phyloP scores from a whole-genome alignment of 306 rosid species.

The Rosa multiflora region DNA sequence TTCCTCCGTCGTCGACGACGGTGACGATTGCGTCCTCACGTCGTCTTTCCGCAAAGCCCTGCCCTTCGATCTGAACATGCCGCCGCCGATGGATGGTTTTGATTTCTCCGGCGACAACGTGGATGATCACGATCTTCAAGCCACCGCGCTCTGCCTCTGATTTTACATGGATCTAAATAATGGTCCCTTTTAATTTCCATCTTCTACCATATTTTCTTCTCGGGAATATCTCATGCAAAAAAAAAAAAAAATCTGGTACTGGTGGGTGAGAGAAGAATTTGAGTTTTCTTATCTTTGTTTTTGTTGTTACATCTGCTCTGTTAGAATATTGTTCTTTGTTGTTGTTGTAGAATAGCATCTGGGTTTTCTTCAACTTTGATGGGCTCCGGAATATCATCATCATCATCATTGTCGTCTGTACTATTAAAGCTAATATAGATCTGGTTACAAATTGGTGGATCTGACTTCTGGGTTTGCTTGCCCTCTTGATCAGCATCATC shows the following conservation, averaged over 20 bases:
- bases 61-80: conserved; percentile 85
- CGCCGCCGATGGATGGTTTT: conserved; percentile 44
- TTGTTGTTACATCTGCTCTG: not conserved
- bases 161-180: conserved; percentile 23
- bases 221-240: conserved; percentile 32
- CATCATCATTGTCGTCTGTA: conserved; percentile 32
- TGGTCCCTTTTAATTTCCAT: conserved; percentile 15
- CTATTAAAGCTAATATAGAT: conserved; percentile 43
- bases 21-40: conserved; percentile 56
- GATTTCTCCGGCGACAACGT: conserved; percentile 28
- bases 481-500: not conserved
- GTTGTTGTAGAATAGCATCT: conserved; percentile 50
- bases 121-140: conserved; percentile 48
- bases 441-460: conserved; percentile 35
- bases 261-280: conserved; percentile 37
- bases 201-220: conserved; percentile 23
- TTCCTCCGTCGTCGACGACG: conserved; percentile 71
- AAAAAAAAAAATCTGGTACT: conserved; percentile 11
- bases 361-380: conserved; percentile 29
- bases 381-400: conserved; percentile 27
- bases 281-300: not conserved
- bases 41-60: conserved; percentile 50
- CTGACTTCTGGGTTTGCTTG: conserved; percentile 23
- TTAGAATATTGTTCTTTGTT: conserved; percentile 35
- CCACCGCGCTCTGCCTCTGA: conserved; percentile 66